Conservation (phyloP, 1,284 basidiomycete species). For the Baeospora myosura region DNA sequence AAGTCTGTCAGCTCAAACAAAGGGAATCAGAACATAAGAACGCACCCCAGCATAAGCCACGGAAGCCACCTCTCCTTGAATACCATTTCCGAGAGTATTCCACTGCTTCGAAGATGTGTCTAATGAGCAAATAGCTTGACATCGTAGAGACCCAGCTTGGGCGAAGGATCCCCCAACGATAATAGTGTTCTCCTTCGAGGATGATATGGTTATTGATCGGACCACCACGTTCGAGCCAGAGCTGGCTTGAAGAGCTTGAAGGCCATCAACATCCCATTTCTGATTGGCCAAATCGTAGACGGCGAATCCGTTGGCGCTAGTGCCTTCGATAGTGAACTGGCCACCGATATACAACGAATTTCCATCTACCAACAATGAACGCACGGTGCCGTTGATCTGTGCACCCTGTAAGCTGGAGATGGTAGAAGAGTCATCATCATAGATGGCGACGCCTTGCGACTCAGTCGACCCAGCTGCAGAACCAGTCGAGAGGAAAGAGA, state of each 20-base stretch:
- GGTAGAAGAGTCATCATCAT: constrained; percentile 47
- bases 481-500: constrained; percentile 51
- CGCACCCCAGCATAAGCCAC: constrained; percentile 78
- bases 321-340: constrained; percentile 55
- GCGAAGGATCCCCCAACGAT: constrained; percentile 85
- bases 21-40: constrained; percentile 15
- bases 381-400: constrained; percentile 67
- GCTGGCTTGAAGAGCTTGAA: constrained; percentile 50
- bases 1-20: constrained; percentile 4
- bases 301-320: constrained; percentile 58
- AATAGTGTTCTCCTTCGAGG: constrained; percentile 56
- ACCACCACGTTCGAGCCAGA: constrained; percentile 60
- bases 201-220: constrained; percentile 63
- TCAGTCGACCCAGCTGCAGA: constrained; percentile 30
- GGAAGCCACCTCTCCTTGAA: constrained; percentile 76
- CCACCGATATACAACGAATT: constrained; percentile 76
- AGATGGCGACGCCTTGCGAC: constrained; percentile 67
- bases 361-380: constrained; percentile 59
- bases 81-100: constrained; percentile 74
- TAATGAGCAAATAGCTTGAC: constrained; percentile 77
- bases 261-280: constrained; percentile 50
- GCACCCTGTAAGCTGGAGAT: constrained; percentile 55
- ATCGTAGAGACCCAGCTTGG: constrained; percentile 69
- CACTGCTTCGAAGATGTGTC: constrained; percentile 67
- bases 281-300: constrained; percentile 66